Base-by-base conservation (phyloP, 805 yeast genomes). In the Isabelozyma gotoi region DNA sequence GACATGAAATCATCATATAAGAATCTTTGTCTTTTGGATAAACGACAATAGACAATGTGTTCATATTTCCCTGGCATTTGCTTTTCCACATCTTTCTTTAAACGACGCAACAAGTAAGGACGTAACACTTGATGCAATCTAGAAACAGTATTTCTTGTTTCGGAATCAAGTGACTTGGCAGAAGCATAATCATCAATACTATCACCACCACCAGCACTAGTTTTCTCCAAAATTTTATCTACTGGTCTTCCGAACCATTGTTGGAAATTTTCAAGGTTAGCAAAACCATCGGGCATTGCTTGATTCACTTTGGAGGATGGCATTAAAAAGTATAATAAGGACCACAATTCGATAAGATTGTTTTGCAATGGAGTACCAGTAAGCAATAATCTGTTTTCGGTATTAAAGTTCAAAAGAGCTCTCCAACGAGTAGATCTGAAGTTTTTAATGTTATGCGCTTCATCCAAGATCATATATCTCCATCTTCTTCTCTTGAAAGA, bases 181-280 rank as follows among this genome's bases (percentile, higher is more conserved):
- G 69, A 55, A 27, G 52, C 57, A 39, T 64, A 62, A 7, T 68
- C 74, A 42, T 68, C 73, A 19, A 69, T 67, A 5, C 69, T 39
- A 51, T 81, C 87, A n/a, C 67, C 72, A 4, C 64, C 66, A 21
- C 85, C 88, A 7, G 58, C 49, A 8, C 66, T 52, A 0, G 71
- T 61, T 45, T 81, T 85, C 62, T 94, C 97, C 42, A 94, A 82
- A 47, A 94, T 81, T 52, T 81, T 86, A 61, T 94, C 98, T 3
- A 94, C 97, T 0, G 99, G 99, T 47, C 84, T 80, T n/a, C 97
- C 96, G 65, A 94, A 94, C 99, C 99, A 94, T 51, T 88, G 95
- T 57, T 94, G 99, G 63, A 94, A 94, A 57, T 94, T 96, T 50
- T 88, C 94, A 46, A 94, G 72, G 56, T 92, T 90, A 1, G 99